Base-by-base conservation (phyloP, 2,329 filamentous ascomycete genomes). In the Trichoderma citrinoviride region DNA sequence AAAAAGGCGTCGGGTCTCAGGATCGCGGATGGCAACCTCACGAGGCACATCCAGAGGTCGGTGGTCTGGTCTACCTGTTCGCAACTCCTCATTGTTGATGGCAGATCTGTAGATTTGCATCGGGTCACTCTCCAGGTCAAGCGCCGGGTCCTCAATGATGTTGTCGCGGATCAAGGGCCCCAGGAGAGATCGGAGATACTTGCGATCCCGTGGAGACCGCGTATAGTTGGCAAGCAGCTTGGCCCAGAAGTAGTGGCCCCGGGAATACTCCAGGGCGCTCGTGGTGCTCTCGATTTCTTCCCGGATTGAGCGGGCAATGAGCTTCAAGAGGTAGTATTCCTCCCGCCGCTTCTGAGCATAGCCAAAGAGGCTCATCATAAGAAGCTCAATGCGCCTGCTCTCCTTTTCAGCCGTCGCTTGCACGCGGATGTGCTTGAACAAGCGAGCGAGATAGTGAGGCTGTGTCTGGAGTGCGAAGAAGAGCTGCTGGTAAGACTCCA, bases 391-490 rank as follows among this genome's bases (percentile, higher is more conserved):
- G 57, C 92, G 87, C 79, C 97, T 97, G 75, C 88, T 90, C 73
- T 99, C 95, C 77, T 95, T 96, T 72, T 99, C 95, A 0, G 92
- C 82, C 1, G 91, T 92, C 47, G 90, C 92, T 71, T 91, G 86
- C 77, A 97, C 92, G 33, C 93, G 88, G 33, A 98, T 80, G 49
- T 90, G 87, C 75, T 88, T 89, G 83, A 98, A 97, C 1, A 98
- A 83, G 14, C 93, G 86, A 29, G 93, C 92, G 47, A 99, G 85
- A 73, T 99, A 99, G 68, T 96, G 92, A 3, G 95, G 92, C 72
- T 99, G 96, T 0, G 95, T 99, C 75, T 99, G 95, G 4, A 99
- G 85, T 67, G 93, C 90, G 82, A 99, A 98, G 80, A 99, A 99
- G 15, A 99, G 85, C 73, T 98, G 93, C 76, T 99, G 96, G 75